phyloP scores from a whole-genome alignment of 1,284 basidiomycete species.

The Papiliotrema flavescens region DNA sequence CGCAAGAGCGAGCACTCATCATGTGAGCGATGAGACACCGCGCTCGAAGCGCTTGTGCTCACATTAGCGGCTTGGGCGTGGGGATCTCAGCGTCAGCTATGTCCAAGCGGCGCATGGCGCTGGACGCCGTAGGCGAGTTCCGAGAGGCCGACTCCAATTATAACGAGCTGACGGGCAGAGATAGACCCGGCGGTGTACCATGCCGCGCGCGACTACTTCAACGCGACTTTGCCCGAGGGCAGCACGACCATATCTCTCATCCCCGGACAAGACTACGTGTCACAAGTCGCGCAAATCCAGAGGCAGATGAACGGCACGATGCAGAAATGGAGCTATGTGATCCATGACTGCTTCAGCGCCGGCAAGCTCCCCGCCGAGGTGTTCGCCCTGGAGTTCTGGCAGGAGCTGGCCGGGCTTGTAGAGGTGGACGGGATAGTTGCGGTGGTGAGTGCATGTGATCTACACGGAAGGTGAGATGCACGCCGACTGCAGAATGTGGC shows the following conservation, averaged over 20 bases:
- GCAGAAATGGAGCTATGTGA: slow-evolving; percentile 64
- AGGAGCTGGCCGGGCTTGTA: slow-evolving; percentile 61
- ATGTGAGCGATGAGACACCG: slow-evolving; percentile 21
- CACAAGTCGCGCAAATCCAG: slow-evolving; percentile 41
- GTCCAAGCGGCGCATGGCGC: slow-evolving; percentile 59
- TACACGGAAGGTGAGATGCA: not conserved
- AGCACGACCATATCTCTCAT: slow-evolving; percentile 60
- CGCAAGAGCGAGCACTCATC: slow-evolving; percentile 25
- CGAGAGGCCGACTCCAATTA: not conserved
- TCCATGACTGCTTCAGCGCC: slow-evolving; percentile 90
- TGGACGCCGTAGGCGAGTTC: slow-evolving; percentile 36
- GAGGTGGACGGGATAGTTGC: slow-evolving; percentile 70
- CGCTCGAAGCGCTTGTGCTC: not conserved
- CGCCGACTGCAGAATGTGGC: slow-evolving; percentile 61
- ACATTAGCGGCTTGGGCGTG: slow-evolving; percentile 70
- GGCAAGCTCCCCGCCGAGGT: slow-evolving; percentile 77
- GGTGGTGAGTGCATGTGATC: slow-evolving; percentile 61
- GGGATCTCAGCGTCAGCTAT: slow-evolving; percentile 76
- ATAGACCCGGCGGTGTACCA: slow-evolving; percentile 82
- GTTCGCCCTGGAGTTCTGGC: slow-evolving; percentile 78
- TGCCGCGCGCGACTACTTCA: slow-evolving; percentile 75
- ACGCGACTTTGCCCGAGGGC: slow-evolving; percentile 60
- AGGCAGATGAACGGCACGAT: slow-evolving; percentile 26
- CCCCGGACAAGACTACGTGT: slow-evolving; percentile 69
- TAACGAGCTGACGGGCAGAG: slow-evolving; percentile 57